A percentile compares a stretch with the other conserved stretches of the same genome.
Evolutionary conservation across 768 basidiomycete genomes (phyloP).

Genomic region (Clavaria fumosa): DNA sequence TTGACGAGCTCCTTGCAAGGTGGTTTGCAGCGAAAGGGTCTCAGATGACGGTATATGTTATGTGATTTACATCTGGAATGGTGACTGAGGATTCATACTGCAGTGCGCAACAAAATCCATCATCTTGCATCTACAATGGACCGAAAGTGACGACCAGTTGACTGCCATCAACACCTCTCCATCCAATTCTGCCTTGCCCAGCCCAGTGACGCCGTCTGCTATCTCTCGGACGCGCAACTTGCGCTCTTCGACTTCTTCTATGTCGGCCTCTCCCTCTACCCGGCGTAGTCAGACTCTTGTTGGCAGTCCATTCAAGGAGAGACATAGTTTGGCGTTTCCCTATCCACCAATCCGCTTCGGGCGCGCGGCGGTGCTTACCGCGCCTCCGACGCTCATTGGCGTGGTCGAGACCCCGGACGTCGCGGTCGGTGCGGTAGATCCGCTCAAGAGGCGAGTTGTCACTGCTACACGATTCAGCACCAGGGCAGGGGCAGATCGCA

Average conservation of each 20-base stretch:
- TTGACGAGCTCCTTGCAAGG: constrained; percentile 19
- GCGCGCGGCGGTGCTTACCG: constrained; percentile 61
- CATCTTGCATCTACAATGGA: constrained; percentile 78
- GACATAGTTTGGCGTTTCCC: constrained; percentile 24
- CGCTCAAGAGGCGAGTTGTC: constrained; percentile 67
- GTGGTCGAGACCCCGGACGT: constrained; percentile 80
- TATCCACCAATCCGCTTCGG: constrained; percentile 42
- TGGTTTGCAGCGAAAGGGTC: constrained; percentile 88
- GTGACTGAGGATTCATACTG: not conserved
- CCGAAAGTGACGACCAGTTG: constrained; percentile 35
- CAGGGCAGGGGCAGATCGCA: constrained; percentile 63
- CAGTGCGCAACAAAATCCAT: constrained; percentile 83
- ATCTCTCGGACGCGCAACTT: constrained; percentile 32
- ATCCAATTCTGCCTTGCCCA: not conserved
- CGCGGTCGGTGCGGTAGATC: constrained; percentile 80
- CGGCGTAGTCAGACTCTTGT: too few relatives aligned
- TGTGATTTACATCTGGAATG: not conserved
- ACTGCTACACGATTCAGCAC: constrained; percentile 83
- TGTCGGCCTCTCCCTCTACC: constrained; percentile 20
- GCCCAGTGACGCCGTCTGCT: constrained; percentile 7
- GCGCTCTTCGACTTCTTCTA: constrained; percentile 36
- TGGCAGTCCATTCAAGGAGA: constrained; percentile 22
- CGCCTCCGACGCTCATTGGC: constrained; percentile 71
- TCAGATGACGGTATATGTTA: constrained; percentile 64
- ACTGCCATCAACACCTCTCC: not conserved